phyloP scores from a whole-genome alignment of 331 rosid species.

The Stylosanthes scabra region DNA sequence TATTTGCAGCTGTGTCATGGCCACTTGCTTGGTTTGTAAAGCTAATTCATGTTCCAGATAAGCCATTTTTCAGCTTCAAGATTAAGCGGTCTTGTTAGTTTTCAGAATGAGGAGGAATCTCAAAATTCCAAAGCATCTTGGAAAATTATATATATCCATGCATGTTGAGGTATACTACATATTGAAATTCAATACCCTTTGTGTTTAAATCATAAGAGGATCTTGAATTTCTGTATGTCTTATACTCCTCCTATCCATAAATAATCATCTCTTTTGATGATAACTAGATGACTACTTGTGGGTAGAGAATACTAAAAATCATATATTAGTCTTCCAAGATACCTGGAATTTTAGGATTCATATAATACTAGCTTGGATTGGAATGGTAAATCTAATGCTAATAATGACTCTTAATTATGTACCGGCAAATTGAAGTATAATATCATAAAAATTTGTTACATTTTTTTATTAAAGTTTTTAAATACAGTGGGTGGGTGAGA shows the following conservation, averaged over 20 bases:
- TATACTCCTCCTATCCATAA: not conserved
- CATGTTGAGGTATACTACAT: slow-evolving; percentile 18
- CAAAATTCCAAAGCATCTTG: slow-evolving; percentile 12
- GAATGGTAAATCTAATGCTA: slow-evolving; percentile 1
- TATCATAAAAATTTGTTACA: no score
- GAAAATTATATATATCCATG: slow-evolving; percentile 4
- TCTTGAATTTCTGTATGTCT: slow-evolving; percentile 34
- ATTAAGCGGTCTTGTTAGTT: slow-evolving; percentile 22
- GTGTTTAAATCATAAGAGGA: not conserved
- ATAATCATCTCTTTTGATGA: no score
- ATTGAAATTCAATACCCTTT: slow-evolving; percentile 32
- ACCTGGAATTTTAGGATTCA: not conserved
- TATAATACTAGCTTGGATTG: not conserved
- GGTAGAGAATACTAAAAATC: not conserved
- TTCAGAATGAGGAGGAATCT: not conserved
- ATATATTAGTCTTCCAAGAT: slow-evolving; percentile 9
- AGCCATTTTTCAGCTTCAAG: slow-evolving; percentile 49
- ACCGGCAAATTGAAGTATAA: not conserved
- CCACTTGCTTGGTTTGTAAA: slow-evolving; percentile 78
- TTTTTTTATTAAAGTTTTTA: no score
- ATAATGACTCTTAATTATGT: not conserved
- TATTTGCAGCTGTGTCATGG: slow-evolving; percentile 75
- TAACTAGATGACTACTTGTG: no score
- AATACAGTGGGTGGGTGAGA: no score
- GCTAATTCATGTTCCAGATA: slow-evolving; percentile 62